phyloP scores from a whole-genome alignment of 805 yeast genomes.

The Ogataea methylovora region DNA sequence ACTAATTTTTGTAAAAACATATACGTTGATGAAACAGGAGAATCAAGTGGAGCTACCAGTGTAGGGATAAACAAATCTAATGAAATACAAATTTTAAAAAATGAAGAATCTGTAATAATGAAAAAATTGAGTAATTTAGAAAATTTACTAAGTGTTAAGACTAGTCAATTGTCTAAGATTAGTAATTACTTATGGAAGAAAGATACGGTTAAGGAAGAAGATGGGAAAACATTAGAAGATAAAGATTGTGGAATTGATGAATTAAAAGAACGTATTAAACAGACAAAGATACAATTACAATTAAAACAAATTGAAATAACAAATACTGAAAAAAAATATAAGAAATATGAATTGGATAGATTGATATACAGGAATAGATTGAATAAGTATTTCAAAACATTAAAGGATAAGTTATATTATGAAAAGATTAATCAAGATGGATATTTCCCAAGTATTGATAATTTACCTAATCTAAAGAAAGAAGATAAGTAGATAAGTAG shows the following conservation, averaged over 20 bases:
- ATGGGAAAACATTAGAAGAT: slow-evolving; percentile 6
- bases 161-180: slow-evolving; percentile 18
- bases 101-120: slow-evolving; percentile 17
- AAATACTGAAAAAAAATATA: slow-evolving; percentile 25
- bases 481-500: background rate
- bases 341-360: slow-evolving; percentile 30
- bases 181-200: slow-evolving; percentile 19
- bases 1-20: slow-evolving; percentile 31
- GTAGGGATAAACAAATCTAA: slow-evolving; percentile 14
- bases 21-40: slow-evolving; percentile 26
- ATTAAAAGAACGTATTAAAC: slow-evolving; percentile 5
- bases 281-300: slow-evolving; percentile 11
- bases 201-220: slow-evolving; percentile 5
- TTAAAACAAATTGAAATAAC: slow-evolving; percentile 8
- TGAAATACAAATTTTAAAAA: slow-evolving; percentile 15
- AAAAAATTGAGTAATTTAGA: slow-evolving; percentile 30
- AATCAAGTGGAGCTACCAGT: background rate
- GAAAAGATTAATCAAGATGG: slow-evolving; percentile 28
- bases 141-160: slow-evolving; percentile 11
- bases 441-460: slow-evolving; percentile 30
- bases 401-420: slow-evolving; percentile 21
- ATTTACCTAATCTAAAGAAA: slow-evolving; percentile 9
- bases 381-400: slow-evolving; percentile 27
- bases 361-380: slow-evolving; percentile 36
- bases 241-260: slow-evolving; percentile 4